Conservation (phyloP, 768 basidiomycete species). For the Sarcodon sp. region DNA sequence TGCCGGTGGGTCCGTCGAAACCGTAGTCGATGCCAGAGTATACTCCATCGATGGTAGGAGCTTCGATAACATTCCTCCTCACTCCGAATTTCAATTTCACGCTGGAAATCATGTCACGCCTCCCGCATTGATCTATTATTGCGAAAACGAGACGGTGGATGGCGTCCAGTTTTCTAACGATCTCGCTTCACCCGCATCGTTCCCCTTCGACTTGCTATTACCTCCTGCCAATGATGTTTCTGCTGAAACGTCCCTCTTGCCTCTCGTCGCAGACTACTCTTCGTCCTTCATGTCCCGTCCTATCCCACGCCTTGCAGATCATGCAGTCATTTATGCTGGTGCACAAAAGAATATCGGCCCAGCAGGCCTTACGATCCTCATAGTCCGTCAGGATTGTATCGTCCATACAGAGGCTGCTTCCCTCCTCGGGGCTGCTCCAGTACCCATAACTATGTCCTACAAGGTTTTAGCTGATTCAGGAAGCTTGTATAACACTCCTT, state of each 20-base stretch:
- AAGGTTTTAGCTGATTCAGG: conserved; percentile 64
- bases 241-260: conserved; percentile 26
- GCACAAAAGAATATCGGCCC: conserved; percentile 98
- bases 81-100: conserved; percentile 53
- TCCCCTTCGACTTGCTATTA: conserved; percentile 67
- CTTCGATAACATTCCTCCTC: conserved; percentile 72
- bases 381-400: conserved; percentile 90
- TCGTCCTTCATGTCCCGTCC: conserved; percentile 95
- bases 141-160: conserved; percentile 98
- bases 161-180: conserved; percentile 78
- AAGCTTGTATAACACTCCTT: conserved; percentile 88
- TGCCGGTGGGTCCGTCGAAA: conserved; percentile 40
- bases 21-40: conserved; percentile 58
- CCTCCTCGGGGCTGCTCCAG: conserved; percentile 54
- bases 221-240: too few species aligned
- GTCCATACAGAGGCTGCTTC: conserved; percentile 79
- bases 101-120: background rate
- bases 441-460: conserved; percentile 76
- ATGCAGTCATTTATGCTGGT: conserved; percentile 92
- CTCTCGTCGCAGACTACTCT: conserved; percentile 91
- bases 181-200: conserved; percentile 38
- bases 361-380: conserved; percentile 83
- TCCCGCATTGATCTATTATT: conserved; percentile 91
- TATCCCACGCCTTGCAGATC: conserved; percentile 77
- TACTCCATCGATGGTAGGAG: conserved; percentile 53